Evolutionary conservation across 2,329 filamentous ascomycete genomes (phyloP), one percentile per base, ranked within the genome.

Genomic region (Diaporthe citri): DNA sequence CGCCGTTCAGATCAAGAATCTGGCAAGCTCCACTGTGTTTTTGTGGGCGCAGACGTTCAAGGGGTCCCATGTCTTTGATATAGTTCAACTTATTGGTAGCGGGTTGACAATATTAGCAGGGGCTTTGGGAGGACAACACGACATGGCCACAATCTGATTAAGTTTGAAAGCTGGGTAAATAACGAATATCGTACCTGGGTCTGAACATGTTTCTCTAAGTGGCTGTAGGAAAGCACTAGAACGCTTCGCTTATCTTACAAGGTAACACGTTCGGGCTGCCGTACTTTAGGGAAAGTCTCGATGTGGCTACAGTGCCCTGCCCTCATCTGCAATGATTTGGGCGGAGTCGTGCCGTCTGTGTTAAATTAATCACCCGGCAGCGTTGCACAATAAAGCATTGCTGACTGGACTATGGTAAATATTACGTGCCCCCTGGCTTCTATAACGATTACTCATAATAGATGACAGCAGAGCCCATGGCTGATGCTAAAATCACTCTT

Each of bases 41-140:
- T 43, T 62, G 59, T 62, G 59, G 59, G 36, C 59, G 36, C 59
- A 43, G 36, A 62, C n/a, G 15, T 62, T 41, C 20, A 62, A 62
- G 36, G 59, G 59, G 6, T 43, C n/a, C 1, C 59, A 62, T 62
- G 39, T 62, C 2, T 62, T 62, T 28, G 59, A 62, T 43, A 62
- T 15, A 22, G 59, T 43, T 43, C 36, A 62, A 31, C 59, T 62
- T 25, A 43, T 43, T 20, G 59, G 59, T 6, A 43, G 39, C 15
- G 59, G 59, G 13, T 22, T 62, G 59, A 39, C n/a, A n/a, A 20
- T 43, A 3, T 22, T 62, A 13, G 36, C 59, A 6, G 59, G 31
- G 0, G 28, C 15, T 25, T 20, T 62, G 7, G 7, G 7, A 25
- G 13, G 20, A 31, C 15, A 8, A 17, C 8, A 10, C 13, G 13